Conservation (phyloP, 2,329 filamentous ascomycete genomes). For the Aaosphaeria pasadenensis region DNA sequence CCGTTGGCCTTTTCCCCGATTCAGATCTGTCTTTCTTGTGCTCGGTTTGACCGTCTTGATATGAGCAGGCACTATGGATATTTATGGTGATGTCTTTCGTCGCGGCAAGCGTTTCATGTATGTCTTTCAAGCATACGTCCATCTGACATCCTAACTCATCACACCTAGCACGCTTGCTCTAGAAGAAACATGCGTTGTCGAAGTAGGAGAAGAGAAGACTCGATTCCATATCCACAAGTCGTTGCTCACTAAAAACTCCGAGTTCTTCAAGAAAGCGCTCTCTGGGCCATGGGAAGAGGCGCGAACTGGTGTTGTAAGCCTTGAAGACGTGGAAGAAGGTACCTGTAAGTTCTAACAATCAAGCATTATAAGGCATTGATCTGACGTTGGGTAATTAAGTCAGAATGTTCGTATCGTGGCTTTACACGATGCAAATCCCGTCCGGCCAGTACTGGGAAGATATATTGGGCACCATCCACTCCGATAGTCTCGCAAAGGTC, state of each 20-base stretch:
- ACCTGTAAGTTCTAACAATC: constrained; percentile 3
- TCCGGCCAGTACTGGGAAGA: not conserved
- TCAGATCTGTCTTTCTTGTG: too few species aligned
- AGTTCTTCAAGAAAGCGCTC: constrained; percentile 15
- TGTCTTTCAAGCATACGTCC: not conserved
- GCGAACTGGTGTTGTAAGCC: constrained; percentile 11
- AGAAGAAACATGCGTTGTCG: not conserved
- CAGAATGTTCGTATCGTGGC: not conserved
- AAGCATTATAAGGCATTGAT: too few species aligned
- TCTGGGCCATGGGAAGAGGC: constrained; percentile 6
- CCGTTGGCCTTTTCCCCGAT: too few species aligned
- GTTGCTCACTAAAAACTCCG: constrained; percentile 10
- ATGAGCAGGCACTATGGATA: too few species aligned
- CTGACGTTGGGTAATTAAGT: too few species aligned
- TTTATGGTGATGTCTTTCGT: too few species aligned
- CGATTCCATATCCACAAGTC: constrained; percentile 2
- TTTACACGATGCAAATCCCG: not conserved
- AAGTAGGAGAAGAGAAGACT: not conserved
- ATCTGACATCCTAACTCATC: not conserved
- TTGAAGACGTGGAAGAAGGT: constrained; percentile 14
- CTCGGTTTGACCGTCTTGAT: too few species aligned
- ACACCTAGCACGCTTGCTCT: not conserved
- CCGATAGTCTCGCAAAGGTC: not conserved
- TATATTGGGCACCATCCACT: not conserved
- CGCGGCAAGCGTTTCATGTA: too few species aligned